Conservation (phyloP, 495 filamentous ascomycete genomes). For the Daldinia caldariorum region DNA sequence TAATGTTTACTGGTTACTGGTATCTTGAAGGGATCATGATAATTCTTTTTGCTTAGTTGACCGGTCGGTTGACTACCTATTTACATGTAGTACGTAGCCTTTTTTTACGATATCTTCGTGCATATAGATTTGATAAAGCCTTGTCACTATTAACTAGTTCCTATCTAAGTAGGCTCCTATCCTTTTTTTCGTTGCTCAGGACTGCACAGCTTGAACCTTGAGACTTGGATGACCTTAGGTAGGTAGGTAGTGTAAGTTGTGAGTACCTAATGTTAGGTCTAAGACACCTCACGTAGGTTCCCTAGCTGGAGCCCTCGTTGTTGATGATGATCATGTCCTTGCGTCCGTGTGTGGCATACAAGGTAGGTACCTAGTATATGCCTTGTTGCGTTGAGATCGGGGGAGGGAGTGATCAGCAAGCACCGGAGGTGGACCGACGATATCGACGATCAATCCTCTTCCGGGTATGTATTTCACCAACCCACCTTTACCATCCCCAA, state of each 20-base stretch:
- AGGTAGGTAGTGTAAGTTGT: too few species aligned
- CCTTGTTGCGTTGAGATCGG: background rate
- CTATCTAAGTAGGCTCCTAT: too few species aligned
- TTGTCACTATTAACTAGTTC: too few species aligned
- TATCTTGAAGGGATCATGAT: constrained; percentile 1
- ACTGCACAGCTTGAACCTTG: background rate
- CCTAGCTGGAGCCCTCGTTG: background rate
- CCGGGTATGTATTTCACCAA: background rate
- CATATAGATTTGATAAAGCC: constrained; percentile 29
- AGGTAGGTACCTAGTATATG: background rate
- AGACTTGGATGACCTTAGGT: background rate
- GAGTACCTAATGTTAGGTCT: too few species aligned
- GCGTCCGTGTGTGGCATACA: background rate
- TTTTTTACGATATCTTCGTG: constrained; percentile 26
- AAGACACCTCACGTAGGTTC: too few species aligned
- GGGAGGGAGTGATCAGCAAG: background rate
- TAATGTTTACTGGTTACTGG: too few species aligned
- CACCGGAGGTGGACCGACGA: background rate
- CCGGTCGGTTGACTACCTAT: constrained; percentile 8
- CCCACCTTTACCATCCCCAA: background rate
- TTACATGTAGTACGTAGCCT: constrained; percentile 7
- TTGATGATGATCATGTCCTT: background rate
- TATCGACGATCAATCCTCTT: background rate
- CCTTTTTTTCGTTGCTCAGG: too few species aligned
- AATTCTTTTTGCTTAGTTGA: constrained; percentile 23